A percentile compares a stretch with the other conserved stretches of the same genome.
phyloP scores from a whole-genome alignment of 371 early-diverging fungal genomes.

The Lichtheimia ramosa region DNA sequence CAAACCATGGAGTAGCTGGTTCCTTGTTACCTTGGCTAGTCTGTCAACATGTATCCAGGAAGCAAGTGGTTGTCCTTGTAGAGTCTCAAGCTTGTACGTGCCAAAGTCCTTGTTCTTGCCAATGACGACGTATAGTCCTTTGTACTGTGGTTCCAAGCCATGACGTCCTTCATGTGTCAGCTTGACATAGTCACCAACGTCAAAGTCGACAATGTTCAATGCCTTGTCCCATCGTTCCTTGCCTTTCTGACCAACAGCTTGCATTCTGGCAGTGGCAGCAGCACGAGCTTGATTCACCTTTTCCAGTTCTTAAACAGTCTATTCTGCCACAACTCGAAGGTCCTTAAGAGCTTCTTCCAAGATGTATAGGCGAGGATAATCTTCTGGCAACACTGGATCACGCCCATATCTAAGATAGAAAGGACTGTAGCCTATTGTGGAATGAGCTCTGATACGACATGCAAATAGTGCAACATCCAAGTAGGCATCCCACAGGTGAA shows the following conservation, averaged over 20 bases:
- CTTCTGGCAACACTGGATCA: slow-evolving; percentile 13
- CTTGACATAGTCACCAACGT: slow-evolving; percentile 10
- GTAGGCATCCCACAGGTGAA: slow-evolving; percentile 8
- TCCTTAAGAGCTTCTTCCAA: background rate
- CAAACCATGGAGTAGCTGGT: background rate
- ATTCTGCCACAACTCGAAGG: slow-evolving; percentile 1
- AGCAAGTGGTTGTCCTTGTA: background rate
- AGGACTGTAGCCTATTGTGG: slow-evolving; percentile 4
- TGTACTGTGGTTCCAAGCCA: slow-evolving; percentile 7
- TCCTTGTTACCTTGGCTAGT: background rate
- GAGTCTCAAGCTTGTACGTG: slow-evolving; percentile 1
- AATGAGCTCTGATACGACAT: slow-evolving; percentile 5
- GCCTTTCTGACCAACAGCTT: slow-evolving; percentile 10
- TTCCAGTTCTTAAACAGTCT: background rate
- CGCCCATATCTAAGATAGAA: slow-evolving; percentile 16
- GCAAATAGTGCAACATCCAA: slow-evolving; percentile 12
- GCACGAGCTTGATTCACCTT: slow-evolving; percentile 2
- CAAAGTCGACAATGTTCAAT: background rate
- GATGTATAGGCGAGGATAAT: slow-evolving; percentile 1
- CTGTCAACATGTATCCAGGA: background rate
- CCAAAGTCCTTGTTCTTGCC: background rate
- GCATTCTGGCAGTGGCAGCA: background rate
- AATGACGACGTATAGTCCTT: slow-evolving; percentile 4
- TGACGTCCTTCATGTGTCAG: background rate
- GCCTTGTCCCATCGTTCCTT: slow-evolving; percentile 20